Percentiles rank a stretch among this genome's conserved stretches.
These are phyloP conservation scores for Yamadazyma takamatsuzukensis DNA, from an alignment of 805 yeast species.

Conservation along the genomic window DNA sequence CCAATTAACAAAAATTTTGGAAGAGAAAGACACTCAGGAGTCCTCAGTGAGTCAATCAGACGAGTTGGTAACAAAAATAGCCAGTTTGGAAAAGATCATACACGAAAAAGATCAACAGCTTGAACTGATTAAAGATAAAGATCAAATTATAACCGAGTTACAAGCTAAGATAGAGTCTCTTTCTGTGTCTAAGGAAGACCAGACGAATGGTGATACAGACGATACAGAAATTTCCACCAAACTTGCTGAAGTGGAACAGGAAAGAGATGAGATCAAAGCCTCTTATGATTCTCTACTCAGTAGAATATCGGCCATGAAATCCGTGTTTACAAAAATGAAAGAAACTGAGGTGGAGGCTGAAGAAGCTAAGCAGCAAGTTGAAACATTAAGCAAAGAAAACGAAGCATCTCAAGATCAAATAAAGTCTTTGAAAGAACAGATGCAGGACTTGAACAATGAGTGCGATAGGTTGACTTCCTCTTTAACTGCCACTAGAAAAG, in stretches of 20 bases:
- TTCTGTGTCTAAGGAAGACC: not conserved
- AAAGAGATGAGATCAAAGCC: conserved; percentile 53
- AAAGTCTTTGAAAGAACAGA: conserved; percentile 21
- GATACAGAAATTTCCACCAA: conserved; percentile 15
- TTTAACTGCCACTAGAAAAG: conserved; percentile 35
- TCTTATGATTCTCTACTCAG: conserved; percentile 61
- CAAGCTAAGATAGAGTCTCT: conserved; percentile 1
- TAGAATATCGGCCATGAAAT: conserved; percentile 68
- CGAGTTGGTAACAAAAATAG: not conserved
- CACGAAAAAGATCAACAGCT: conserved; percentile 1
- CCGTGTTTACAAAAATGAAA: conserved; percentile 69
- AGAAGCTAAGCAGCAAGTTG: conserved; percentile 37
- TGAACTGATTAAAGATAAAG: not conserved
- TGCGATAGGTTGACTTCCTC: conserved; percentile 48
- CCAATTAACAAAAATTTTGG: conserved; percentile 5
- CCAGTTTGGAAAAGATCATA: conserved; percentile 1
- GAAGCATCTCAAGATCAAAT: conserved; percentile 14
- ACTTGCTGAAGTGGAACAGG: conserved; percentile 25
- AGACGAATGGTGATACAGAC: conserved; percentile 7
- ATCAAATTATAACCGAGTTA: conserved; percentile 1
- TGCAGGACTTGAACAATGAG: conserved; percentile 46
- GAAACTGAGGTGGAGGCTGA: conserved; percentile 63
- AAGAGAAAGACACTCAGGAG: no score
- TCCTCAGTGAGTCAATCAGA: no score
- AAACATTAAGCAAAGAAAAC: conserved; percentile 6